phyloP scores from a whole-genome alignment of 306 rosid species.

The Prinsepia uniflora region DNA sequence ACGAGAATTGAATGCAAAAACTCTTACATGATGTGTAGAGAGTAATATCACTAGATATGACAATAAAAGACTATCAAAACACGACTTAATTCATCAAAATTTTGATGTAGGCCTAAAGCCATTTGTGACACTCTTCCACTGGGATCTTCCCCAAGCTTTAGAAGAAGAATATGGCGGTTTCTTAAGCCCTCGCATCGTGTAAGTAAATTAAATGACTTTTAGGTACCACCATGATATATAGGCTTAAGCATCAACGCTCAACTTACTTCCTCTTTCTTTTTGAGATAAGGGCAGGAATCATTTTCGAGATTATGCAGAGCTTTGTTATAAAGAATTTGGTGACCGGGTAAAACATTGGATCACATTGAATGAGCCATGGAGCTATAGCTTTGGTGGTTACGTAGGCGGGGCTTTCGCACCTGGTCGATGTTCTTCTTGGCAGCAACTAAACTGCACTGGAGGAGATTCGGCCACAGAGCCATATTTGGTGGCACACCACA shows the following conservation, averaged over 20 bases:
- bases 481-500: slow-evolving; percentile 49
- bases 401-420: slow-evolving; percentile 21
- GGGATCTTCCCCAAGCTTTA: slow-evolving; percentile 3
- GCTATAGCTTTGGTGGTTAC: slow-evolving; percentile 31
- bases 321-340: slow-evolving; percentile 56
- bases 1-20: too few relatives aligned
- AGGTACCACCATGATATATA: neutral
- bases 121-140: neutral
- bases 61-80: too few relatives aligned
- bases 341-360: slow-evolving; percentile 60
- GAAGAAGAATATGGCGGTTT: neutral
- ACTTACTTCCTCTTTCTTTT: neutral
- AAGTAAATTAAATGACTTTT: neutral
- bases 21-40: too few relatives aligned
- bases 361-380: slow-evolving; percentile 51
- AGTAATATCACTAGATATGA: too few relatives aligned
- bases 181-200: neutral
- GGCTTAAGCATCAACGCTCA: neutral
- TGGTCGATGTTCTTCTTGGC: slow-evolving; percentile 47
- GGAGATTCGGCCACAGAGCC: slow-evolving; percentile 56
- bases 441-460: slow-evolving; percentile 32
- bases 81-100: too few relatives aligned
- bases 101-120: neutral
- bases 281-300: slow-evolving; percentile 27
- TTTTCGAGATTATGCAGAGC: slow-evolving; percentile 44